Base-by-base conservation (phyloP, 2,329 filamentous ascomycete genomes). In the Fusarium anthophilum region DNA sequence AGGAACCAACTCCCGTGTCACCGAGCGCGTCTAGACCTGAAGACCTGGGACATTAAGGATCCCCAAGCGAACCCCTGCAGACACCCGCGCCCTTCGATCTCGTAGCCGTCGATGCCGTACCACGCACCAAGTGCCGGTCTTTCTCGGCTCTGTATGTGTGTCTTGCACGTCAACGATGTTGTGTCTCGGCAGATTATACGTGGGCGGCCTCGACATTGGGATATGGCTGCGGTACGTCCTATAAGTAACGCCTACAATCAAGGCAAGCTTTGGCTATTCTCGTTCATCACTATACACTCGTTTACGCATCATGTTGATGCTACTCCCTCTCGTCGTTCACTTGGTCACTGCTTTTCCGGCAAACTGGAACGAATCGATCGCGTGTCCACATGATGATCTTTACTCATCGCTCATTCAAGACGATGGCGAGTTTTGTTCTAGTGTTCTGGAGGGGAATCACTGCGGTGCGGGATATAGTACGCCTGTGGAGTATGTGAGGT, bases 371-470 rank as follows among this genome's bases (percentile, higher is more conserved):
- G 53, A 57, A 8, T 74, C 73, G 13, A 38, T 53, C 10, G 60
- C 75, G 2, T 82, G 81, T 60, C 72, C 74, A 3, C 74, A 64
- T 7, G 81, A 82, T 55, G 67, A 71, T 8, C 76, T 82, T 15
- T 82, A 80, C 59, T 79, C 77, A 2, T 81, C 81, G 2, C 75
- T 82, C 13, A 48, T 71, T 11, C 60, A 64, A 30, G 66, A 79
- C n/a, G 80, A 78, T 2, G 61, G 66, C 32, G 58, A 71, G 1
- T 82, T 81, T 38, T 82, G 81, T 60, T 79, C 77, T 2, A 76
- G 72, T 67, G 60, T 82, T 26, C 47, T 82, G 11, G 77, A 78
- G 41, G 51, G 63, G 12, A 69, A 44, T 6, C 74, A 74, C 15
- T 79, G 77, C 55, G 59, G 69, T 20, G 65, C 64, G 9, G 69